A percentile compares a stretch with the other conserved stretches of the same genome.
phyloP scores from a whole-genome alignment of 1,139 yeast species.

The Sugiyamaella castrensis region DNA sequence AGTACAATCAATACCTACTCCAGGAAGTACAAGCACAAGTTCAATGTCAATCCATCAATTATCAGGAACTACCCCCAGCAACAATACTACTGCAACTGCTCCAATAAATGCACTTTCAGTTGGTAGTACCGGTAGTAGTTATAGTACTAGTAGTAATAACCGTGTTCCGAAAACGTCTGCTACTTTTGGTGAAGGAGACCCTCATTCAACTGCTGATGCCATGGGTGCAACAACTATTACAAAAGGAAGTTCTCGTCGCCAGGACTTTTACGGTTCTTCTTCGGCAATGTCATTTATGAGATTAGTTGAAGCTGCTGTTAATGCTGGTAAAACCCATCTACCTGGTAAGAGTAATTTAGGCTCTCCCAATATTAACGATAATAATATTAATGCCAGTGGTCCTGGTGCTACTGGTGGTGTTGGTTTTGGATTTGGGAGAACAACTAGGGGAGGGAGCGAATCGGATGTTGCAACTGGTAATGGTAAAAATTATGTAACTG shows the following conservation, averaged over 20 bases:
- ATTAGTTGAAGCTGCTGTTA: slow-evolving; percentile 23
- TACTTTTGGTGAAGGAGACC: slow-evolving; percentile 1
- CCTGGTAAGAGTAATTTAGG: not conserved
- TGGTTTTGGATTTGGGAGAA: too few species aligned
- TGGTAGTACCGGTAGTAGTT: not conserved
- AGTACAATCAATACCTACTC: too few species aligned
- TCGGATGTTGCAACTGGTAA: not conserved
- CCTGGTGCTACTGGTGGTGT: too few species aligned
- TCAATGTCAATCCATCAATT: too few species aligned
- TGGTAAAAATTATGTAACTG: not conserved
- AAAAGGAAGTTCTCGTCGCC: slow-evolving; percentile 3
- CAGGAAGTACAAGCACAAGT: too few species aligned
- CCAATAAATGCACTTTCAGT: not conserved
- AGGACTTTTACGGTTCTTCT: slow-evolving; percentile 22
- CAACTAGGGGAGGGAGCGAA: too few species aligned
- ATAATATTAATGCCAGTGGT: not conserved
- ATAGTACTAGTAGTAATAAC: not conserved
- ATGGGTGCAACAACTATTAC: slow-evolving; percentile 19
- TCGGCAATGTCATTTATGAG: slow-evolving; percentile 24
- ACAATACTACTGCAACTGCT: not conserved
- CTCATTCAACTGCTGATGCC: slow-evolving; percentile 16
- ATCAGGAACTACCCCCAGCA: not conserved
- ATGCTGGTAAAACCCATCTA: slow-evolving; percentile 8
- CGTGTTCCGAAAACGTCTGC: slow-evolving; percentile 1
- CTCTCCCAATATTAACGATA: not conserved